A percentile compares a stretch with the other conserved stretches of the same genome.
These are phyloP conservation scores for Lithospermum erythrorhizon DNA, from an alignment of 257 asterid species.

Conservation along the genomic window DNA sequence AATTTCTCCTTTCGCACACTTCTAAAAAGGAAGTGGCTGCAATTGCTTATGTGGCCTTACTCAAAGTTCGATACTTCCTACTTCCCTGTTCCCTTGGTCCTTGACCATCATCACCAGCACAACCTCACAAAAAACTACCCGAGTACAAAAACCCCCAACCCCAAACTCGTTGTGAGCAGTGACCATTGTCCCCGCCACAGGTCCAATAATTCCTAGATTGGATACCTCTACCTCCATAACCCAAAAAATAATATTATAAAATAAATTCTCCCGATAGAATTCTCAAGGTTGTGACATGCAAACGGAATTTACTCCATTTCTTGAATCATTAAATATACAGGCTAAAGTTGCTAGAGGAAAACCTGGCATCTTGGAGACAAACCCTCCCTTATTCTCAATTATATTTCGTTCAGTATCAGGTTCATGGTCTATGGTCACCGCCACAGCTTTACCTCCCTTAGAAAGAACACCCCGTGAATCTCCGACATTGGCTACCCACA, in stretches of 20 bases:
- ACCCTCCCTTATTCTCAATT: slow-evolving; percentile 80
- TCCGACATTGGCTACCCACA: slow-evolving; percentile 95
- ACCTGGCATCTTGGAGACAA: slow-evolving; percentile 98
- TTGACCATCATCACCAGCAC: background rate
- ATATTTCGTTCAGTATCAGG: slow-evolving; percentile 77
- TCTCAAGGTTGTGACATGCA: background rate
- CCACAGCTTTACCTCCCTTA: slow-evolving; percentile 69
- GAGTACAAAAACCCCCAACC: background rate
- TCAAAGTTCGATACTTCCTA: background rate
- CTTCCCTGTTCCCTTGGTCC: background rate
- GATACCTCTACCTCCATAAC: too few relatives aligned
- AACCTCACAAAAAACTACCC: background rate
- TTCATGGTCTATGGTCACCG: slow-evolving; percentile 81
- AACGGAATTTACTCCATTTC: background rate
- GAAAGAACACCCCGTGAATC: slow-evolving; percentile 91
- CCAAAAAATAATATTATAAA: background rate
- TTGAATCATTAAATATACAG: background rate
- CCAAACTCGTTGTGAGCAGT: background rate
- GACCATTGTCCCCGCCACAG: background rate
- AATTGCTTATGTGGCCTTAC: background rate
- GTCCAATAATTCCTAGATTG: too few relatives aligned
- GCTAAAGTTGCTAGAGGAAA: background rate
- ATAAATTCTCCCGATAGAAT: background rate
- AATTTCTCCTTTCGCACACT: background rate
- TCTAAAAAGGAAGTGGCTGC: background rate